phyloP scores from a whole-genome alignment of 257 asterid species.

The Przewalskia tangutica region DNA sequence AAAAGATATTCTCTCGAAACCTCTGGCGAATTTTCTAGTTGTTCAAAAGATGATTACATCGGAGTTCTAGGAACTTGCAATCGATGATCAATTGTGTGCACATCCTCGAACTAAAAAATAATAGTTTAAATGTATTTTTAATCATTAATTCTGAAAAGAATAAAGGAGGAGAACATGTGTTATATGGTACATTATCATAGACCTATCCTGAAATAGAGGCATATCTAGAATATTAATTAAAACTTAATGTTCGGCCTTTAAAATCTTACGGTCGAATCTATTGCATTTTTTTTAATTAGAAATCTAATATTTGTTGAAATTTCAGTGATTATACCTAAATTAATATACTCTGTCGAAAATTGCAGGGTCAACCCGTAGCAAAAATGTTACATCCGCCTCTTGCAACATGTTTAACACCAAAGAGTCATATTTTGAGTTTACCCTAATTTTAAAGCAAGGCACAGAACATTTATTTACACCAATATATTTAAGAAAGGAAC shows the following conservation, averaged over 20 bases:
- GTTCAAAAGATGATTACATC: no score
- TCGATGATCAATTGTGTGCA: no score
- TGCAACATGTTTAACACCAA: not conserved
- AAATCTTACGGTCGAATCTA: not conserved
- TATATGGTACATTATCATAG: not conserved
- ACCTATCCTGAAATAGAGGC: not conserved
- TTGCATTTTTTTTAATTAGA: not conserved
- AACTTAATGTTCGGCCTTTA: not conserved
- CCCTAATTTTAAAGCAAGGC: slow-evolving; percentile 1
- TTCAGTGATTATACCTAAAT: not conserved
- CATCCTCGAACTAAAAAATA: no score
- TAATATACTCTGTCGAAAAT: not conserved
- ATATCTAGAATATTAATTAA: not conserved
- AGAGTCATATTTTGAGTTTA: not conserved
- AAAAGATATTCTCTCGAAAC: no score
- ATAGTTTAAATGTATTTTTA: no score
- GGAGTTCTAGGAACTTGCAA: no score
- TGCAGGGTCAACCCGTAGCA: not conserved
- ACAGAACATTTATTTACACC: not conserved
- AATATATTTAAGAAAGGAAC: not conserved
- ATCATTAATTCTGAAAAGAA: no score
- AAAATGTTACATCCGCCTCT: not conserved
- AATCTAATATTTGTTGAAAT: not conserved
- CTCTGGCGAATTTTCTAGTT: no score
- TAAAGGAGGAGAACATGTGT: not conserved